phyloP scores from a whole-genome alignment of 2,329 filamentous ascomycete genomes.

The Arachnomyces sp. region DNA sequence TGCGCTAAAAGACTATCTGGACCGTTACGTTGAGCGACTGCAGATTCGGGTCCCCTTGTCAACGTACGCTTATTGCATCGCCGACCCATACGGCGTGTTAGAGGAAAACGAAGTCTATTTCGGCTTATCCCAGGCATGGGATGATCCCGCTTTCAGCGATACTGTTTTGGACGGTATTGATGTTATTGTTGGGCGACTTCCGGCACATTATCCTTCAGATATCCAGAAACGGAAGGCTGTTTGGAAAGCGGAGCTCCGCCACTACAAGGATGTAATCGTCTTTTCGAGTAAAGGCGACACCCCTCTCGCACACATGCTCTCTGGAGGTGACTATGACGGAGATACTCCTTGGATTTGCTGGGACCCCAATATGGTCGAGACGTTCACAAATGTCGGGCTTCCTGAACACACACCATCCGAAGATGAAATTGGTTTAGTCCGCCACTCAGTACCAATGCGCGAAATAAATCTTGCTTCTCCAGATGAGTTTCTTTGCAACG shows the following conservation, averaged over 20 bases:
- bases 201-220: conserved; percentile 50
- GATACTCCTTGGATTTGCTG: conserved; percentile 55
- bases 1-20: conserved; percentile 33
- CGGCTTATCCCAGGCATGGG: conserved; percentile 42
- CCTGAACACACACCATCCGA: conserved; percentile 27
- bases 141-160: conserved; percentile 33
- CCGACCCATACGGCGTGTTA: conserved; percentile 46
- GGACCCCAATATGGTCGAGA: conserved; percentile 44
- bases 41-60: conserved; percentile 43
- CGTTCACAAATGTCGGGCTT: conserved; percentile 46
- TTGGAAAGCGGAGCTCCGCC: conserved; percentile 42
- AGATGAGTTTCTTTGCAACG: conserved; percentile 34
- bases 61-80: conserved; percentile 48
- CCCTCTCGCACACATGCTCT: conserved; percentile 51
- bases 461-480: conserved; percentile 27
- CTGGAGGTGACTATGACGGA: conserved; percentile 59
- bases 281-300: conserved; percentile 46
- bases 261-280: conserved; percentile 50
- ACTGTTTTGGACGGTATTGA: conserved; percentile 40
- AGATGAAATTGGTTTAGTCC: conserved; percentile 41
- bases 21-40: conserved; percentile 37
- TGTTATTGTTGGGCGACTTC: conserved; percentile 49
- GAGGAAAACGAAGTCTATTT: conserved; percentile 48
- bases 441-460: conserved; percentile 33
- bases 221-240: conserved; percentile 48